phyloP scores from a whole-genome alignment of 2,329 filamentous ascomycete species.

The Epichloe hybrida region DNA sequence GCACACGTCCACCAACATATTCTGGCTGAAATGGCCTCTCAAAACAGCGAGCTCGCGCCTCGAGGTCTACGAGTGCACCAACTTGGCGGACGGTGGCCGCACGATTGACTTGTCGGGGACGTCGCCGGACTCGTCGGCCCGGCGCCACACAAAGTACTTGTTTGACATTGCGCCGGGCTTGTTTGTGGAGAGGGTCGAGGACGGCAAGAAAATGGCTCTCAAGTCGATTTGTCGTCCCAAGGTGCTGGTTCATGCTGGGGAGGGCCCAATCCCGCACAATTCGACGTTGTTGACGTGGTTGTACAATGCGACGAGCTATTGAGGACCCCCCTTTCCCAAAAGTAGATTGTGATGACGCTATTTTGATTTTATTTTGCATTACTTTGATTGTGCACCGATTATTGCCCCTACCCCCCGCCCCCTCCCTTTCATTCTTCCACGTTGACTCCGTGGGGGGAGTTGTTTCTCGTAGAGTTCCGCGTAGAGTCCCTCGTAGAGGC shows the following conservation, averaged over 20 bases:
- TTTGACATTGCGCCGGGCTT: conserved; percentile 24
- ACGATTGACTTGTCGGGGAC: conserved; percentile 18
- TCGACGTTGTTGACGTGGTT: conserved; percentile 22
- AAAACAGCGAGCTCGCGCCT: conserved; percentile 21
- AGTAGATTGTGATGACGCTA: too few relatives aligned
- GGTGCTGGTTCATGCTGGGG: conserved; percentile 19
- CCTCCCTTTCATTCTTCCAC: not conserved
- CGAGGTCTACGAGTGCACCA: conserved; percentile 24
- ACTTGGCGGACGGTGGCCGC: conserved; percentile 19
- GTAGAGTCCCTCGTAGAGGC: not conserved
- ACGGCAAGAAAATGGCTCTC: conserved; percentile 17
- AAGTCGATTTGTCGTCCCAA: conserved; percentile 21
- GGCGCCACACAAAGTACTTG: conserved; percentile 20
- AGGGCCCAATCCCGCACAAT: conserved; percentile 14
- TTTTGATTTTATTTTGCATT: too few relatives aligned
- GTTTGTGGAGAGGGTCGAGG: conserved; percentile 23
- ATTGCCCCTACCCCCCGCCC: too few relatives aligned
- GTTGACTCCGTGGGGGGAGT: not conserved
- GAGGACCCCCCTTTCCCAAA: not conserved
- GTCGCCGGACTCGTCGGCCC: conserved; percentile 14
- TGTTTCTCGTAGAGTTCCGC: not conserved
- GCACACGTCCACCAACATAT: conserved; percentile 21
- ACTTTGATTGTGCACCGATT: not conserved
- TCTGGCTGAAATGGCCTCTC: conserved; percentile 24
- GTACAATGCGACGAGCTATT: conserved; percentile 4